A percentile compares a stretch with the other conserved stretches of the same genome.
These are phyloP conservation scores for Prunus armeniaca DNA, from an alignment of 306 rosid genomes.

Conservation along the genomic window DNA sequence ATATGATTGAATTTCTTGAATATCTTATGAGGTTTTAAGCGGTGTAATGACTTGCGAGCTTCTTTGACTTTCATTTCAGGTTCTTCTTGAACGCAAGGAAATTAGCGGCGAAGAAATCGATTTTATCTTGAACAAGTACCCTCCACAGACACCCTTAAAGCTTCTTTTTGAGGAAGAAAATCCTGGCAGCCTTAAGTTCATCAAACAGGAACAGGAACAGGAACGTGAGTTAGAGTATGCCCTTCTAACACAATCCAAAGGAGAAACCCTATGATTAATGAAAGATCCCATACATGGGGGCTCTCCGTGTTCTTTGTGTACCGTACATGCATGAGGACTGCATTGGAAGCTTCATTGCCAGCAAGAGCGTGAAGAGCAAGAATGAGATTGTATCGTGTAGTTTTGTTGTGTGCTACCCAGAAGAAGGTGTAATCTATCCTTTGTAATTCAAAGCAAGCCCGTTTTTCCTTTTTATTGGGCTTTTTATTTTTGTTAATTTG, in stretches of 20 bases:
- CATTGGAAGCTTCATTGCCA: not conserved
- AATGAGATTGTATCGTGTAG: not conserved
- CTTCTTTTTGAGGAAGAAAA: constrained; percentile 64
- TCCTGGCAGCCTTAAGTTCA: constrained; percentile 62
- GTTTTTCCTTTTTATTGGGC: not conserved
- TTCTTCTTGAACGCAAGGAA: constrained; percentile 70
- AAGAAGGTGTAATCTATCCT: not conserved
- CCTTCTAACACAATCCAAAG: constrained; percentile 39
- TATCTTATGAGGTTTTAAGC: not conserved
- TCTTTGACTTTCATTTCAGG: constrained; percentile 46
- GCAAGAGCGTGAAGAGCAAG: not conserved
- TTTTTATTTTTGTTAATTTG: not conserved
- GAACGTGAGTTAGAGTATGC: constrained; percentile 45
- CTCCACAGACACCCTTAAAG: constrained; percentile 69
- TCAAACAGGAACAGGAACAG: constrained; percentile 42
- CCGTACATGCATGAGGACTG: not conserved
- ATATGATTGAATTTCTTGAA: not conserved
- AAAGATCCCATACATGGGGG: not conserved
- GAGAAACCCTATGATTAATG: constrained; percentile 39
- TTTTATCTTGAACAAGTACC: constrained; percentile 71
- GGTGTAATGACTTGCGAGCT: constrained; percentile 4
- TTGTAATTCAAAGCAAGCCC: not conserved
- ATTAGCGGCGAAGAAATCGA: constrained; percentile 77
- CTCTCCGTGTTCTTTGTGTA: not conserved
- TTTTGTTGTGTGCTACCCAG: not conserved